Base-by-base conservation (phyloP, 352 stramenopile species). In the Pythium angustatum region DNA sequence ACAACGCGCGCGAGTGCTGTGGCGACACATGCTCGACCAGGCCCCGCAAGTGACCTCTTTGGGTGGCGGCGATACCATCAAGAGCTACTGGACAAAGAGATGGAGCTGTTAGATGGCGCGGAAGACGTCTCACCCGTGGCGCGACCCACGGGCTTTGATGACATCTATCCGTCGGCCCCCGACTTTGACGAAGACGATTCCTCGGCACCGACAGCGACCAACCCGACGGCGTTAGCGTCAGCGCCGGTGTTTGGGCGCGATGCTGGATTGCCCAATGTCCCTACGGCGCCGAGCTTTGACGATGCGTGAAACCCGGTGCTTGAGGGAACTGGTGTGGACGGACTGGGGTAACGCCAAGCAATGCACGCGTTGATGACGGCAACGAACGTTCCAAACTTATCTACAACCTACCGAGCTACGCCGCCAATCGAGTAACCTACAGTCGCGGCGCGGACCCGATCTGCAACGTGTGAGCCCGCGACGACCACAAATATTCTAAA, bases 1-100 rank as follows among this genome's bases (percentile, higher is more conserved):
- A 34, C 47, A 8, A 41, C 27, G 11, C 4, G 41, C 22, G 7
- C 21, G 10, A 55, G 9, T 8, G 14, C 14, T 65, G 34, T 48
- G 31, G 34, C 58, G 58, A 2, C 47, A 65, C 58, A 65, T 65
- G 58, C 47, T 65, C 2, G 48, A 65, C 38, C 12, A 52, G 8
- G 58, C 58, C 0, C 58, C 58, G 15, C 36, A 44, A 17, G 58
- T 48, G 58, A 65, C 53, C 58, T 65, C 19, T 58, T 52, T 34
- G 58, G 58, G 1, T 65, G 58, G 58, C 58, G 58, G 3, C 48
- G 48, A 19, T 65, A 45, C 38, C 48, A 53, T 7, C 17, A 47
- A 2, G 24, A 44, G n/a, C 48, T 65, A 2, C 47, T 43, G 1
- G n/a, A 5, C 4, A 65, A 65, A 26, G 58, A 65, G n/a, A 11